Evolutionary conservation across 208 protist genomes (phyloP).

Genomic region (Blechomonas ayalai): DNA sequence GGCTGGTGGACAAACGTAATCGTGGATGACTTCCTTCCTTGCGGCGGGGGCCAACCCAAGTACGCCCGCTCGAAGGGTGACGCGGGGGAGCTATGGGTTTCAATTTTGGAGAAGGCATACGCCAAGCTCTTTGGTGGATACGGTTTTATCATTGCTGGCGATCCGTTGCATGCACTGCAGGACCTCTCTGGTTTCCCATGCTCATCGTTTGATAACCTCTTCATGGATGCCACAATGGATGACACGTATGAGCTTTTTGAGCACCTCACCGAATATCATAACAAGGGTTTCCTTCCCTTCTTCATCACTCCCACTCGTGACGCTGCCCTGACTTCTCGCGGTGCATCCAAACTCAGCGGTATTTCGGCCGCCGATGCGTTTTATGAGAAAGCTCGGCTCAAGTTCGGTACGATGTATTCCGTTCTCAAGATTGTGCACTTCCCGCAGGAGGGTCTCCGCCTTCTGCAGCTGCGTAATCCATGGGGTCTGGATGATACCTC

Average conservation of each 20-base stretch:
- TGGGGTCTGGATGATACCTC: constrained; percentile 21
- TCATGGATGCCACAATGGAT: constrained; percentile 28
- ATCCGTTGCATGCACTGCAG: constrained; percentile 64
- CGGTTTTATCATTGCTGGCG: constrained; percentile 64
- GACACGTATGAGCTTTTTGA: constrained; percentile 51
- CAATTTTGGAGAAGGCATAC: constrained; percentile 85
- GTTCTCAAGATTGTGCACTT: constrained; percentile 56
- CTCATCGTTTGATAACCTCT: constrained; percentile 61
- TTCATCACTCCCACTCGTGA: constrained; percentile 60
- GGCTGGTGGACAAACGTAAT: constrained; percentile 85
- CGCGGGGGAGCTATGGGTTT: constrained; percentile 69
- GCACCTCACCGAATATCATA: constrained; percentile 29
- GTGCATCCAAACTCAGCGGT: constrained; percentile 12
- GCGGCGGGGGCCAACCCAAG: constrained; percentile 39
- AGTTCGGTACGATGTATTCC: constrained; percentile 53
- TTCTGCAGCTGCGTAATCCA: constrained; percentile 66
- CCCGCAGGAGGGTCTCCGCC: constrained; percentile 29
- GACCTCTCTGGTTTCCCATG: constrained; percentile 73
- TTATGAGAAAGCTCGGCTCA: constrained; percentile 49
- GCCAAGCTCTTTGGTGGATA: constrained; percentile 82
- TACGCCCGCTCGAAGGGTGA: constrained; percentile 59
- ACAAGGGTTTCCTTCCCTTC: constrained; percentile 42
- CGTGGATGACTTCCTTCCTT: constrained; percentile 84
- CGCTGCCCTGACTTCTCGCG: constrained; percentile 33
- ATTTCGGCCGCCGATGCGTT: constrained; percentile 20